A percentile compares a stretch with the other conserved stretches of the same genome.
These are phyloP conservation scores for Jimgerdemannia lactiflua DNA, from an alignment of 192 early-diverging fungal genomes.

Conservation along the genomic window DNA sequence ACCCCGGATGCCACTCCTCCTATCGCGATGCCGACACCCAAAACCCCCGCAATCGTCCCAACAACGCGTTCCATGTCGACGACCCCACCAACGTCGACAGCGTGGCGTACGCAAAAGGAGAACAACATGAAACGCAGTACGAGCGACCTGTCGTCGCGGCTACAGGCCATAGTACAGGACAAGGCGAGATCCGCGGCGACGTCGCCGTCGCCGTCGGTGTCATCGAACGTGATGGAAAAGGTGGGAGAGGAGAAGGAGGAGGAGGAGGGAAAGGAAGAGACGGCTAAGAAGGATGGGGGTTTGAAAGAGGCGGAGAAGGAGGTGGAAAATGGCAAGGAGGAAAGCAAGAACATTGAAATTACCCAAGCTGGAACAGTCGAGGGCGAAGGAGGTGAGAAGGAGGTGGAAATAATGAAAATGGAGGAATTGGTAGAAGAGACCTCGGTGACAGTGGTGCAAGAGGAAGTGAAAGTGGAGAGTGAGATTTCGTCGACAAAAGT, in stretches of 20 bases:
- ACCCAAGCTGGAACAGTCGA: not conserved
- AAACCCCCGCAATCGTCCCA: conserved; percentile 18
- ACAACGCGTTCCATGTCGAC: conserved; percentile 19
- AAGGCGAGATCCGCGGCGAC: conserved; percentile 7
- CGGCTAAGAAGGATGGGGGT: not conserved
- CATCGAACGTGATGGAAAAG: conserved; percentile 7
- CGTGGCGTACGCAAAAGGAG: not conserved
- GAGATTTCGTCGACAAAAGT: not conserved
- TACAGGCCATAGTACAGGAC: conserved; percentile 5
- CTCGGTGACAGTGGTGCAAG: not conserved
- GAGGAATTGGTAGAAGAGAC: not conserved
- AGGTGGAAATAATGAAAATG: not conserved
- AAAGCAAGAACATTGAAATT: not conserved
- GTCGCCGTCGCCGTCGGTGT: conserved; percentile 6
- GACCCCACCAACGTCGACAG: conserved; percentile 8
- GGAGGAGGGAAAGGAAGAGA: not conserved
- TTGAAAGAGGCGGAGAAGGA: conserved; percentile 4
- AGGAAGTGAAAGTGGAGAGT: not conserved
- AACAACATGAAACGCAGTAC: not conserved
- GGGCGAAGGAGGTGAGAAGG: not conserved
- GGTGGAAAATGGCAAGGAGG: not conserved
- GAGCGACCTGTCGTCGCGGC: not conserved
- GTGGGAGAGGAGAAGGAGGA: conserved; percentile 4
- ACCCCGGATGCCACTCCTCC: conserved; percentile 5
- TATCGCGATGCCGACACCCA: conserved; percentile 46